Evolutionary conservation across 345 rosid genomes (phyloP), one percentile per base, ranked within the genome.

Genomic region (Salix brachista): DNA sequence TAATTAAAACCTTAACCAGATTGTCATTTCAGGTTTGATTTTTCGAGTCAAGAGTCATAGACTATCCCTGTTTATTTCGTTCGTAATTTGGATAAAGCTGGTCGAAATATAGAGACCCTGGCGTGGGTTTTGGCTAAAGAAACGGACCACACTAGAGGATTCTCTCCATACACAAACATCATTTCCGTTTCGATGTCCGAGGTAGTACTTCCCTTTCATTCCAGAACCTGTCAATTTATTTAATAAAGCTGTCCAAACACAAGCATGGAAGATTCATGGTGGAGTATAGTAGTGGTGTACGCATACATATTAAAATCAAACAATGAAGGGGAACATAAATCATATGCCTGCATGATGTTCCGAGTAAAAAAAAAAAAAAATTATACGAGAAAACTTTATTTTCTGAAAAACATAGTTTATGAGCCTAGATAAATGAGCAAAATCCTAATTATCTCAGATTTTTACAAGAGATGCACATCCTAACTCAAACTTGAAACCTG

Each of bases 381-480:
- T n/a, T n/a, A n/a, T n/a, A n/a, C 1, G 1, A 34, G 6, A 0
- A 34, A 34, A 34, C 0, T 34, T 4, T 4, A 34, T 4, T 0
- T 34, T 4, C 0, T 0, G 0, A 34, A 34, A 34, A 34, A 0
- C 0, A 1, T 34, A 34, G 5, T 34, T 34, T 34, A 1, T 34
- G 6, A 5, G 1, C 0, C 5, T 0, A 5, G 37, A 0, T 34
- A 7, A 34, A 0, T 0, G 0, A 34, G 1, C 0, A 34, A 34
- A 34, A 4, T 5, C 0, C 5, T 34, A 0, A 0, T 34, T 34
- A 5, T 34, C 0, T 34, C 0, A 5, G 0, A 0, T 0, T 34
- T 5, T 34, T 34, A 34, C 0, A 34, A 34, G 0, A 1, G 0
- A 34, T 5, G 5, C 0, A 34, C 0, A 34, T 4, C 0, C 0